Conservation (phyloP, 192 early-diverging fungal genomes). For the Backusella psychrophila region DNA sequence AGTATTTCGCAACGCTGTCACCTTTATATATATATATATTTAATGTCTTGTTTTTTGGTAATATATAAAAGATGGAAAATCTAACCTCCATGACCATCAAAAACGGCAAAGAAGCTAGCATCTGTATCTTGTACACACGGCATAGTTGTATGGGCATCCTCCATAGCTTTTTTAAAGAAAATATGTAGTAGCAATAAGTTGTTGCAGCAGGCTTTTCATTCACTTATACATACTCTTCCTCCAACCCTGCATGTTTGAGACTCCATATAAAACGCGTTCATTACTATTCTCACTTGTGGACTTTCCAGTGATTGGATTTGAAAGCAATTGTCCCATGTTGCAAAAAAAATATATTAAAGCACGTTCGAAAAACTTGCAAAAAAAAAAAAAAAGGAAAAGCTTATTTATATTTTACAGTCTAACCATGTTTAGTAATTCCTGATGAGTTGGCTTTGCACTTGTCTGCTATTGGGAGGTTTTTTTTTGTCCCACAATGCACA, state of each 20-base stretch:
- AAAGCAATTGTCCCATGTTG: constrained; percentile 92
- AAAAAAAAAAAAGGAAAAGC: neutral
- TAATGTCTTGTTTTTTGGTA: neutral
- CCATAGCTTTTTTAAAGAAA: constrained; percentile 68
- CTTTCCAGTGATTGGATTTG: constrained; percentile 88
- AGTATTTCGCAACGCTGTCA: constrained; percentile 75
- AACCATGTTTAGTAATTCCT: neutral
- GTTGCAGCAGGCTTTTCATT: neutral
- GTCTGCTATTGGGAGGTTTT: too few relatives aligned
- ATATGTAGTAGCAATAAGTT: too few relatives aligned
- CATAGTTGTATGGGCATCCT: constrained; percentile 95
- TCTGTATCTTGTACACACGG: constrained; percentile 63
- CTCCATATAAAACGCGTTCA: constrained; percentile 79
- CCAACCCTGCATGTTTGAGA: constrained; percentile 97
- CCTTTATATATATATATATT: constrained; percentile 37
- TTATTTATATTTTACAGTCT: neutral
- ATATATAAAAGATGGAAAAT: neutral
- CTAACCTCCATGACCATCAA: constrained; percentile 93
- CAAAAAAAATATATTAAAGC: neutral
- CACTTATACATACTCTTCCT: constrained; percentile 61
- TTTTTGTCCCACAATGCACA: too few relatives aligned
- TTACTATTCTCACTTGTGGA: constrained; percentile 73
- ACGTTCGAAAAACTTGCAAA: too few relatives aligned
- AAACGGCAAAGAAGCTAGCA: constrained; percentile 91
- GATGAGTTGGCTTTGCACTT: too few relatives aligned